Evolutionary conservation across 176 grass and related monocot species (phyloP).

Genomic region (Phoenix dactylifera): DNA sequence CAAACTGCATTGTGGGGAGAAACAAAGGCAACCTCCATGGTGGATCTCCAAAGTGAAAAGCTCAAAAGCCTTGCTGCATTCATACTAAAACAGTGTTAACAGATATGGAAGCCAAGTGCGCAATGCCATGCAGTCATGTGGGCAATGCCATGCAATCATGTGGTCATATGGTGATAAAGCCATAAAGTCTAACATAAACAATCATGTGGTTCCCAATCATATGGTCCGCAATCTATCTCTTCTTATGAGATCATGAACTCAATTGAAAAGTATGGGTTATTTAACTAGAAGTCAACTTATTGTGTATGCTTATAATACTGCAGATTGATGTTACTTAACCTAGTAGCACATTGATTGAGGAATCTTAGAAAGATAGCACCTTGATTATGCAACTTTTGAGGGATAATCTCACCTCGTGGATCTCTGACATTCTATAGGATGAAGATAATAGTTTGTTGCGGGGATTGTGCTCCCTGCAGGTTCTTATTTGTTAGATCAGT

Average conservation of each 20-base stretch:
- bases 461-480: neutral
- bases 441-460: conserved; percentile 16
- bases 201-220: too few relatives aligned
- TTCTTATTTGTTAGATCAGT: neutral
- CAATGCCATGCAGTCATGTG: too few relatives aligned
- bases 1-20: too few relatives aligned
- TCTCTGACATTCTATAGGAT: conserved; percentile 39
- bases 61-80: too few relatives aligned
- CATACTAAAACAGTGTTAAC: too few relatives aligned
- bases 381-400: conserved; percentile 59
- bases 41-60: too few relatives aligned
- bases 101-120: too few relatives aligned
- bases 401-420: conserved; percentile 56
- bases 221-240: neutral
- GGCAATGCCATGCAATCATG: too few relatives aligned
- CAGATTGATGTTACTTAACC: conserved; percentile 5
- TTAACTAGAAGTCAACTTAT: too few relatives aligned
- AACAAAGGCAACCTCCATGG: too few relatives aligned
- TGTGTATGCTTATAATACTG: neutral
- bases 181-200: too few relatives aligned
- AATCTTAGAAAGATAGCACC: conserved; percentile 58
- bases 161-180: too few relatives aligned
- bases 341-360: conserved; percentile 34
- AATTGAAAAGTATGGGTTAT: conserved; percentile 32
- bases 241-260: conserved; percentile 63